Evolutionary conservation across 176 grass and related monocot genomes (phyloP), one percentile per base, ranked within the genome.

Genomic region (Oryza australiensis): DNA sequence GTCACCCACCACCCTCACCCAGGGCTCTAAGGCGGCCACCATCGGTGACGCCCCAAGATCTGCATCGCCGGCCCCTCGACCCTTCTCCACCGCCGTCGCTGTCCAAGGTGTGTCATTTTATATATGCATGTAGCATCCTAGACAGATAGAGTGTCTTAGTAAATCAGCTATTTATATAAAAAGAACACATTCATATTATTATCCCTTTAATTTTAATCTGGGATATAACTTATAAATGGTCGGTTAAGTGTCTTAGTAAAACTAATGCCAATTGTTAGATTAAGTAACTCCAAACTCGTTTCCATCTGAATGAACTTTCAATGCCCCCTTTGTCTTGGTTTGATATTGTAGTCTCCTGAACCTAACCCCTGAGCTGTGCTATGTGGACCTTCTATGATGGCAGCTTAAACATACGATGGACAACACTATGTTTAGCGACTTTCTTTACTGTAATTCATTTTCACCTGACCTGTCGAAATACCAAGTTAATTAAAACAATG

Each of bases 401-500:
- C 26, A 66, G n/a, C 26, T 26, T 41, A 22, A 83, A 68, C 10
- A n/a, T 72, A 28, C 41, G 35, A 5, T 22, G n/a, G 15, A 43
- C 5, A 35, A 10, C 38, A 42, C 27, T 55, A 55, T 68, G 15
- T 69, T 35, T 68, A n/a, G 28, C 29, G 49, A 53, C 30, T 53
- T 67, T 77, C 13, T 63, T 26, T 4, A 74, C 28, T 64, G 43
- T 68, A 48, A 46, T 59, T 80, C 55, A 9, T 80, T 12, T 80
- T 73, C 24, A 81, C 73, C 63, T 74, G 38, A 59, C 62, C 74
- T 64, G 13, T 34, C 40, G 45, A 75, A 41, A 13, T 62, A 43
- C 57, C 18, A 77, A 77, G 5, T 18, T 22, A 59, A 80, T 43
- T 60, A 30, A 73, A 71, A 66, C 40, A 55, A 29, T 38, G 59